phyloP scores from a whole-genome alignment of 2,329 filamentous ascomycete genomes.

The Albophoma yamanashiensis region DNA sequence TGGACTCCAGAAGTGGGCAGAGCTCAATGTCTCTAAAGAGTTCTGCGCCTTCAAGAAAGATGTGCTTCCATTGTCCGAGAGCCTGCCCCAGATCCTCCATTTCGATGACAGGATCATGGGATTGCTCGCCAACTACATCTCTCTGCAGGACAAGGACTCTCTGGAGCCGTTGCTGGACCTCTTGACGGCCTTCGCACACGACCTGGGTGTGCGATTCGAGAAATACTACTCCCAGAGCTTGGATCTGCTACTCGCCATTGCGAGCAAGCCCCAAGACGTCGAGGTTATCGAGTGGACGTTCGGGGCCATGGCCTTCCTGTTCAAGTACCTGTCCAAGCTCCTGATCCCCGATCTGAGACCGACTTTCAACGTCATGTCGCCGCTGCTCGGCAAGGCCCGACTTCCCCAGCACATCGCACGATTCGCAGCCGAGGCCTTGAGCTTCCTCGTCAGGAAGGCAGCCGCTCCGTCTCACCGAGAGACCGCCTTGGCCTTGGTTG shows the following conservation, averaged over 20 bases:
- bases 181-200: conserved; percentile 89
- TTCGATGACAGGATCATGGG: conserved; percentile 80
- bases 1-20: conserved; percentile 77
- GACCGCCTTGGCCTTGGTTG: conserved; percentile 57
- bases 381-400: conserved; percentile 70
- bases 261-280: conserved; percentile 64
- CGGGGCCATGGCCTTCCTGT: conserved; percentile 83
- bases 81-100: conserved; percentile 82
- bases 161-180: conserved; percentile 81
- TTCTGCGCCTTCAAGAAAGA: conserved; percentile 71
- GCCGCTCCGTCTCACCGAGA: conserved; percentile 69
- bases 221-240: conserved; percentile 74
- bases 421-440: conserved; percentile 90
- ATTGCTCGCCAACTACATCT: conserved; percentile 64
- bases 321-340: conserved; percentile 90
- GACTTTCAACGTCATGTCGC: conserved; percentile 71
- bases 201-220: conserved; percentile 79
- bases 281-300: conserved; percentile 98
- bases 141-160: conserved; percentile 64
- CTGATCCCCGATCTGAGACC: conserved; percentile 78
- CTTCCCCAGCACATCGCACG: conserved; percentile 81
- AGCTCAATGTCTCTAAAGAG: conserved; percentile 76
- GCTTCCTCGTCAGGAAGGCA: conserved; percentile 85
- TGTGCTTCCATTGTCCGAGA: conserved; percentile 72
- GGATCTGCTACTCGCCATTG: conserved; percentile 64